Base-by-base conservation (phyloP, 1,284 basidiomycete genomes). In the Dichomitus squalens region DNA sequence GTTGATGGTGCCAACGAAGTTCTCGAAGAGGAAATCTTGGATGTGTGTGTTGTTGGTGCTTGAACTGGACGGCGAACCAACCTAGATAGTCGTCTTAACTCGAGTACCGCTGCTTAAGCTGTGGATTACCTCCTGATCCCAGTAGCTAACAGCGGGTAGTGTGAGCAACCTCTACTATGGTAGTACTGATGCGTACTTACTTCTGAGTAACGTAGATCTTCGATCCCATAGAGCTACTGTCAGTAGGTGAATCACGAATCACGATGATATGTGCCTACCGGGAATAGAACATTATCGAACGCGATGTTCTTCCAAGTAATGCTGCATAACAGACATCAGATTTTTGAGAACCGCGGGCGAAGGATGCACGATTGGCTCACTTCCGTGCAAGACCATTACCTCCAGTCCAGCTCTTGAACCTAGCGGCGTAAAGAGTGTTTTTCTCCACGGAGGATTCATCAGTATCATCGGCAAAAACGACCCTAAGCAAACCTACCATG, bases 401-500 rank as follows among this genome's bases (percentile, higher is more conserved):
- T 0, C 84, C 85, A 2, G 81, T 81, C 83, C 84, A 87, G 65
- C 84, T 86, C 73, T 86, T 87, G 75, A 86, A 87, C n/a, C 85
- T 76, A 7, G 84, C 85, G 12, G 73, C 84, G 57, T 86, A 86
- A 0, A 86, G 70, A 0, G 78, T 69, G 53, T 80, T 76, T 60
- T 79, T 79, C 82, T 84, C 53, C 4, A 55, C n/a, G 38, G 18
- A 31, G 4, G 7, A 41, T 50, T 39, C 38, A 33, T 41, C 18
- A 55, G 5, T 14, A 36, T 14, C 7, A 20, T 3, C 4, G 7
- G 18, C 35, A 31, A 18, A 9, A 31, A 25, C 20, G 4, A 18
- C 9, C 4, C 18, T 14, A 18, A 25, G 18, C 49, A 27, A 9
- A 29, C 47, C 21, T 51, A 81, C 83, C 82, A 86, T 83, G 40